Percentiles rank a stretch among this genome's conserved stretches.
Evolutionary conservation across 148 eudicot genomes (phyloP).

Genomic region (Arbutus unedo): DNA sequence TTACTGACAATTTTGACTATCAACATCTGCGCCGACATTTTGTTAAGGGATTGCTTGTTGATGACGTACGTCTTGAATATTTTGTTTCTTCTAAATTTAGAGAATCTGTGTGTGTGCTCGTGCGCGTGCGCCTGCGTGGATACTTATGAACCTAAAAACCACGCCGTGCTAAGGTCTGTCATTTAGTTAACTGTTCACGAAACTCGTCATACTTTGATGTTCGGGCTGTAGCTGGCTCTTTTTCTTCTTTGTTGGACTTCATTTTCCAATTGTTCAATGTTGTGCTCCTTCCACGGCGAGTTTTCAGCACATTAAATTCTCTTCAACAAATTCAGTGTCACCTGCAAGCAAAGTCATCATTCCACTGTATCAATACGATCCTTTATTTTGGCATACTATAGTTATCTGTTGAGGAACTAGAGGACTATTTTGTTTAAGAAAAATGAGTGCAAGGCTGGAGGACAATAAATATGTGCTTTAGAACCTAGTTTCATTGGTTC

Average conservation of each 20-base stretch:
- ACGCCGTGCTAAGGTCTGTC: too few relatives aligned
- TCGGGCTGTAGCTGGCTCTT: background rate
- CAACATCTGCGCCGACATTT: constrained; percentile 97
- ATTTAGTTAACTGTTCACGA: background rate
- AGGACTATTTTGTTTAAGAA: background rate
- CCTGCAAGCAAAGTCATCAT: background rate
- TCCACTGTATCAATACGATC: background rate
- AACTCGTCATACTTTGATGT: background rate
- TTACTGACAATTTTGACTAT: constrained; percentile 94
- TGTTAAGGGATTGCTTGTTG: constrained; percentile 80
- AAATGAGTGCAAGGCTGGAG: background rate
- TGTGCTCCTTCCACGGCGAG: background rate
- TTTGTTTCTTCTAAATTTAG: background rate
- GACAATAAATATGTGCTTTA: background rate
- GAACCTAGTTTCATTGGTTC: background rate
- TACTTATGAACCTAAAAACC: background rate
- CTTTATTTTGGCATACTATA: background rate
- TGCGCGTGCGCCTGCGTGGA: background rate
- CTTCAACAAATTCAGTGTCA: background rate
- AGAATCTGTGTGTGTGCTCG: too few relatives aligned
- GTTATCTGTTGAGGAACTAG: background rate
- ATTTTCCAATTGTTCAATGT: background rate
- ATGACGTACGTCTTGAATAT: constrained; percentile 63
- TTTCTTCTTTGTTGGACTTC: background rate
- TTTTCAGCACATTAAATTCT: background rate